Evolutionary conservation across 345 rosid species (phyloP).

Genomic region (Rhodamnia argentea): DNA sequence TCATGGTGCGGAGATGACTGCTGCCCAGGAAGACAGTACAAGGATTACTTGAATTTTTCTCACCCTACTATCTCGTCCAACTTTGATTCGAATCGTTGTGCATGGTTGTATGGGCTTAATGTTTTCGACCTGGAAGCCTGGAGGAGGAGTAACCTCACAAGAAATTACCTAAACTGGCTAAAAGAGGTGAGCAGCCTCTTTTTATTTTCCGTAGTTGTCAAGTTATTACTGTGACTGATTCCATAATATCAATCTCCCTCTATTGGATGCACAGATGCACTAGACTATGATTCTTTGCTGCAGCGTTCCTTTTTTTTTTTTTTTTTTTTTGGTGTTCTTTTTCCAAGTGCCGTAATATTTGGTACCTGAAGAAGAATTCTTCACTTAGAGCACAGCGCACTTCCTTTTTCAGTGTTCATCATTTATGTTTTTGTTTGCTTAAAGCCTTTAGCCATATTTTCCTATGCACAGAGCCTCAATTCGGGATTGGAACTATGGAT

Average conservation of each 20-base stretch:
- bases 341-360: neutral
- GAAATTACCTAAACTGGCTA: conserved; percentile 58
- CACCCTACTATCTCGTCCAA: conserved; percentile 53
- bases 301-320: neutral
- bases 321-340: neutral
- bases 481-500: conserved; percentile 72
- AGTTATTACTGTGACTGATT: neutral
- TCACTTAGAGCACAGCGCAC: neutral
- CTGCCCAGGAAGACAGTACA: conserved; percentile 69
- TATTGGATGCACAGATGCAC: neutral
- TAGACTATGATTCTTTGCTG: neutral
- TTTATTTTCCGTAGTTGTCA: neutral
- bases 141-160: conserved; percentile 66
- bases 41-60: conserved; percentile 83
- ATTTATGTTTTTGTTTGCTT: neutral
- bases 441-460: neutral
- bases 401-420: neutral
- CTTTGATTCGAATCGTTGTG: conserved; percentile 42
- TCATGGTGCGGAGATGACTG: conserved; percentile 72
- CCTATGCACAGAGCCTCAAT: conserved; percentile 39
- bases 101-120: conserved; percentile 93
- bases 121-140: conserved; percentile 75
- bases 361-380: neutral
- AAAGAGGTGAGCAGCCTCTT: conserved; percentile 37
- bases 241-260: neutral